Evolutionary conservation across 148 eudicot species (phyloP).

Genomic region (Mesembryanthemum crystallinum): DNA sequence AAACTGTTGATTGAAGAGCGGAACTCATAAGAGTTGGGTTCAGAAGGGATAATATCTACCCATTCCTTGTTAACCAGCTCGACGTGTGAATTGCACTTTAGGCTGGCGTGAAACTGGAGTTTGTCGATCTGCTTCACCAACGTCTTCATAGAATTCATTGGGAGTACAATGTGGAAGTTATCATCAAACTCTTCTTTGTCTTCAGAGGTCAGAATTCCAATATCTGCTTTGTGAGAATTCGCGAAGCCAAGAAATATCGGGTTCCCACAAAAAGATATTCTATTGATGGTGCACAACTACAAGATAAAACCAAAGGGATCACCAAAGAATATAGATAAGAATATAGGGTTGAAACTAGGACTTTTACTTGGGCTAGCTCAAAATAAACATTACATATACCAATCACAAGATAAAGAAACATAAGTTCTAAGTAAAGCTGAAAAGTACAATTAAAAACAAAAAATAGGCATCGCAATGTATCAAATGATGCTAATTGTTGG

Average conservation of each 20-base stretch:
- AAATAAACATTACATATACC: neutral
- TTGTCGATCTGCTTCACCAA: slow-evolving; percentile 45
- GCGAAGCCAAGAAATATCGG: slow-evolving; percentile 52
- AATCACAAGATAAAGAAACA: neutral
- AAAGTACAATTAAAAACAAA: neutral
- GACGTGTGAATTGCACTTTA: slow-evolving; percentile 44
- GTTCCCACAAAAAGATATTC: slow-evolving; percentile 27
- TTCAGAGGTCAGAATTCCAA: slow-evolving; percentile 46
- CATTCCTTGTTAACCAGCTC: slow-evolving; percentile 70
- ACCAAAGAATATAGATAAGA: neutral
- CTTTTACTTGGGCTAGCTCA: no score
- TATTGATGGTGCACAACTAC: slow-evolving; percentile 51
- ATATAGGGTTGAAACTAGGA: neutral
- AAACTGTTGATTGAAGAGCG: slow-evolving; percentile 55
- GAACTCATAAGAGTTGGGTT: slow-evolving; percentile 72
- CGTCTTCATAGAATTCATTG: slow-evolving; percentile 45
- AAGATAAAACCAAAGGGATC: neutral
- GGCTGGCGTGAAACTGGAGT: slow-evolving; percentile 39
- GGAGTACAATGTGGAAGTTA: slow-evolving; percentile 49
- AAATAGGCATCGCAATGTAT: neutral
- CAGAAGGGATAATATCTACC: slow-evolving; percentile 59
- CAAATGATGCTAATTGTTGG: neutral
- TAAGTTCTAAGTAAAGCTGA: neutral
- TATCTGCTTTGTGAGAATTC: slow-evolving; percentile 45
- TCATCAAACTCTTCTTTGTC: slow-evolving; percentile 37